phyloP scores from a whole-genome alignment of 129 eudicot species.

The Calendula officinalis region DNA sequence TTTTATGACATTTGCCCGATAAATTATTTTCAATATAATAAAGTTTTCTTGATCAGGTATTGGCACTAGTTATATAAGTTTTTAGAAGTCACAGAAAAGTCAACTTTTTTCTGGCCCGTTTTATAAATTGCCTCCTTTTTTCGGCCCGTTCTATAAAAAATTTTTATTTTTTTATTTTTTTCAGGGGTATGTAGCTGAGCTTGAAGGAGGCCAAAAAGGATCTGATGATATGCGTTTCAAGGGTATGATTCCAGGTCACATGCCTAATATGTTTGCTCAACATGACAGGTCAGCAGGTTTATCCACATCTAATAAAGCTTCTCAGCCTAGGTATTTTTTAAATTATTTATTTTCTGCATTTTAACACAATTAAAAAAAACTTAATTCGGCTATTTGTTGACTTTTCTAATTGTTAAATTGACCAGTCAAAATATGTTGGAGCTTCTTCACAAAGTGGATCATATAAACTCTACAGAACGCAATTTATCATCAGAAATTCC shows the following conservation, averaged over 20 bases:
- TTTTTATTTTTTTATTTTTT: conserved; percentile 25
- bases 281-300: conserved; percentile 44
- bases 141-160: too few species aligned
- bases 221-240: conserved; percentile 44
- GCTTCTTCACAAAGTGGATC: conserved; percentile 90
- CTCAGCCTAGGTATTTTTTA: conserved; percentile 52
- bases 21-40: too few species aligned
- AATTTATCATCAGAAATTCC: conserved; percentile 52
- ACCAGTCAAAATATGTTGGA: conserved; percentile 86
- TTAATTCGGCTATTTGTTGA: conserved; percentile 14
- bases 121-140: too few species aligned
- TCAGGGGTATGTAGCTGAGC: conserved; percentile 49
- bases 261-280: conserved; percentile 36
- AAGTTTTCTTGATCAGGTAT: too few species aligned
- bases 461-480: conserved; percentile 38
- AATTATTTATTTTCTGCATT: neutral
- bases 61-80: too few species aligned
- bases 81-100: too few species aligned
- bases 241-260: conserved; percentile 49
- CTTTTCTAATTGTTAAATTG: conserved; percentile 2
- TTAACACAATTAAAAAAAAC: conserved; percentile 1
- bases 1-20: too few species aligned
- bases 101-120: too few species aligned
- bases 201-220: conserved; percentile 46
- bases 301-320: conserved; percentile 35